A percentile compares a stretch with the other conserved stretches of the same genome.
These are phyloP conservation scores for Peronospora destructor DNA, from an alignment of 352 stramenopile species.

Conservation along the genomic window DNA sequence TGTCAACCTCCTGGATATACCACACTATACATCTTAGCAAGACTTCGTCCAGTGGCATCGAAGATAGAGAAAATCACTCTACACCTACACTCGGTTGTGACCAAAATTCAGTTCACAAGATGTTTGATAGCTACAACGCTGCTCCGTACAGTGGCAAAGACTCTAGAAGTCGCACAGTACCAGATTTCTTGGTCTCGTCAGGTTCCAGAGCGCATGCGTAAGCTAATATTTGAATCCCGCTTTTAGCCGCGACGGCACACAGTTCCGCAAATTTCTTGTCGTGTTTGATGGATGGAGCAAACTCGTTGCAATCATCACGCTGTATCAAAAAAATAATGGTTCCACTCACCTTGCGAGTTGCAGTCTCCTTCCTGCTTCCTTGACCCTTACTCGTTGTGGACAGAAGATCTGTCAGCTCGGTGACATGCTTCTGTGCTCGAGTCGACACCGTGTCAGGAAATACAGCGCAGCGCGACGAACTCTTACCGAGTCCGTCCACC, in stretches of 20 bases:
- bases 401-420: conserved; percentile 61
- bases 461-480: conserved; percentile 37
- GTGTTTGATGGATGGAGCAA: conserved; percentile 55
- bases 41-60: no score
- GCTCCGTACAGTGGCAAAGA: conserved; percentile 29
- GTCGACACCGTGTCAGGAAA: conserved; percentile 77
- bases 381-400: conserved; percentile 12
- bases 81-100: no score
- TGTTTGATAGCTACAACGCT: background rate
- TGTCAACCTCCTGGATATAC: no score
- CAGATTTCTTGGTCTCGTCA: conserved; percentile 27
- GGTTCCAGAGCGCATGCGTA: conserved; percentile 53
- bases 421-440: conserved; percentile 71
- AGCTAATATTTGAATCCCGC: conserved; percentile 55
- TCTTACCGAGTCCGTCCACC: conserved; percentile 5
- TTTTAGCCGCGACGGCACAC: conserved; percentile 38
- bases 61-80: no score
- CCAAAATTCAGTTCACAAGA: no score
- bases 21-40: no score
- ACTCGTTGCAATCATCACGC: conserved; percentile 65
- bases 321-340: conserved; percentile 75
- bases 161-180: conserved; percentile 37
- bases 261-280: conserved; percentile 60
- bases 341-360: conserved; percentile 27
- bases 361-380: conserved; percentile 9